Base-by-base conservation (phyloP, 495 filamentous ascomycete genomes). In the Physcia stellaris region DNA sequence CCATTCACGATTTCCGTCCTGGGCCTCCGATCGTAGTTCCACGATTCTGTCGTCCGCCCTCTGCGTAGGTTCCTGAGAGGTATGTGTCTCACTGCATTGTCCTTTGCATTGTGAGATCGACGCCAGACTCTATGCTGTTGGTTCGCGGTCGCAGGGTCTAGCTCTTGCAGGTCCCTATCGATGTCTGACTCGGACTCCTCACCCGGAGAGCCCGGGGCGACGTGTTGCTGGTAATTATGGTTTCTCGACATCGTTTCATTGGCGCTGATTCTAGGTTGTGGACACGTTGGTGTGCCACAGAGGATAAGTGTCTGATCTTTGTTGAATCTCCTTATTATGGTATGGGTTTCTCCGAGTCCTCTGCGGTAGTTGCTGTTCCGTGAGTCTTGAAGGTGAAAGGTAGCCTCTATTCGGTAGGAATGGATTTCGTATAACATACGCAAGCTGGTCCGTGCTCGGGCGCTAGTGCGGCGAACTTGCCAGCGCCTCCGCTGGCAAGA, bases 11-110 rank as follows among this genome's bases (percentile, higher is more conserved):
- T n/a, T n/a, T n/a, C n/a, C n/a, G n/a, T n/a, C n/a, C n/a, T n/a
- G n/a, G n/a, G n/a, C n/a, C n/a, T n/a, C n/a, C n/a, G n/a, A n/a
- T n/a, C n/a, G n/a, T n/a, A n/a, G n/a, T n/a, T n/a, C n/a, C n/a
- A n/a, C n/a, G n/a, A n/a, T n/a, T 73, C 62, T 67, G 71, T 67
- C 63, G 77, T 56, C 54, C 71, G 55, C 44, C 78, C 74, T 52
- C 77, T 73, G 40, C 80, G 77, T 51, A 86, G 59, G 49, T 74
- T 83, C 24, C 78, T 71, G 41, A 86, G 52, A 13, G 80, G 77
- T 47, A 85, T 86, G 55, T 61, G 60, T 40, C 48, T 48, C 33
- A 57, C 32, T 55, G 51, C 23, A 65, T 57, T 32, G 68, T 62
- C 23, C 58, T 52, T 32, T 61, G 63, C 4, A 59, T 55, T 31